phyloP scores from a whole-genome alignment of 768 basidiomycete genomes.

The Boletus subparvulus region DNA sequence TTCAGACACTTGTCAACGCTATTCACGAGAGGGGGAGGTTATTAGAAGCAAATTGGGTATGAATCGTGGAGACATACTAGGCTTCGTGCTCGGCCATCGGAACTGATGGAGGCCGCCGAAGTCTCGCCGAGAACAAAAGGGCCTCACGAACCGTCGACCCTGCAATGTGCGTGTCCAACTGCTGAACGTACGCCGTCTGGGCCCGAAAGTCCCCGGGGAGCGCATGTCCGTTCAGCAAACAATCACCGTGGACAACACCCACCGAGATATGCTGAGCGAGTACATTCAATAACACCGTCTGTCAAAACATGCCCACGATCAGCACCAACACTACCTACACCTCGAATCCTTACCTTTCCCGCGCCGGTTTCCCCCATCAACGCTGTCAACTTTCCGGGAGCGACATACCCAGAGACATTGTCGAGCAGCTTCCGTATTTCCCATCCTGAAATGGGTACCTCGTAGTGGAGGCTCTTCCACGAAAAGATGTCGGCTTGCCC shows the following conservation, averaged over 20 bases:
- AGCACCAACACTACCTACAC: background rate
- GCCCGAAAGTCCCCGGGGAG: conserved; percentile 59
- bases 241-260: conserved; percentile 51
- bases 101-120: conserved; percentile 71
- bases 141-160: conserved; percentile 81
- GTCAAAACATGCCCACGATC: background rate
- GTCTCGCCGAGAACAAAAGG: conserved; percentile 71
- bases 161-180: conserved; percentile 77
- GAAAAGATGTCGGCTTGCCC: conserved; percentile 50
- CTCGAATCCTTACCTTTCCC: conserved; percentile 22
- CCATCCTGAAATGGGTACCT: conserved; percentile 43
- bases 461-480: conserved; percentile 71
- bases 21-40: background rate
- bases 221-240: conserved; percentile 53
- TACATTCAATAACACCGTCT: conserved; percentile 62
- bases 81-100: conserved; percentile 70
- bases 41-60: background rate
- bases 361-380: conserved; percentile 47
- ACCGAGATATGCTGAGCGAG: conserved; percentile 48
- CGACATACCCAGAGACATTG: conserved; percentile 49
- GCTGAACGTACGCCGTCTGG: conserved; percentile 59
- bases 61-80: conserved; percentile 50
- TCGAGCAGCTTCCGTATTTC: conserved; percentile 44
- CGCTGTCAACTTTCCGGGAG: conserved; percentile 51
- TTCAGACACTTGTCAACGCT: conserved; percentile 49